Conservation (phyloP, 2,329 filamentous ascomycete genomes). For the Ophiocordyceps polyrhachis-furcata region DNA sequence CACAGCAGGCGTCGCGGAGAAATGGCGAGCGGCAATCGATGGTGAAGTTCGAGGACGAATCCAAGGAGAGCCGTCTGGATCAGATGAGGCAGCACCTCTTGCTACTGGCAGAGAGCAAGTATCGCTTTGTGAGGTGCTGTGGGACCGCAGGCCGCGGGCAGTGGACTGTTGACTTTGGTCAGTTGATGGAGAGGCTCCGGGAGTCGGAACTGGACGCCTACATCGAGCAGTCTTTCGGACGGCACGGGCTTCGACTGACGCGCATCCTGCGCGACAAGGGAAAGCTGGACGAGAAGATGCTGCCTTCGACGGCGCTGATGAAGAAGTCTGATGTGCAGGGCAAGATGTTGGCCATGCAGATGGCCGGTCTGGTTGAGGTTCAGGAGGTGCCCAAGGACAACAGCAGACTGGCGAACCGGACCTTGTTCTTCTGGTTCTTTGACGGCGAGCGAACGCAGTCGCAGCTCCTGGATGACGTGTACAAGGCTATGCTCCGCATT, state of each 20-base stretch:
- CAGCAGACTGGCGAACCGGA: constrained; percentile 61
- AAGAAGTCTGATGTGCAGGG: constrained; percentile 70
- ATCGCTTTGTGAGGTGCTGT: constrained; percentile 49
- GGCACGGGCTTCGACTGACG: constrained; percentile 61
- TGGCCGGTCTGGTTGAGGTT: constrained; percentile 70
- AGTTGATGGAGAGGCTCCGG: constrained; percentile 49
- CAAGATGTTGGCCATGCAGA: constrained; percentile 70
- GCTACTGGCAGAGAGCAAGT: constrained; percentile 49
- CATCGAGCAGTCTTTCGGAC: constrained; percentile 59
- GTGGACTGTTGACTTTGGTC: constrained; percentile 73
- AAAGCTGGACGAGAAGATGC: constrained; percentile 84
- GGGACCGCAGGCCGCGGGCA: constrained; percentile 44
- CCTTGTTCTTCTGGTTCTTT: constrained; percentile 84
- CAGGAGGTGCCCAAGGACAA: constrained; percentile 89
- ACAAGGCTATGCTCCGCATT: constrained; percentile 76
- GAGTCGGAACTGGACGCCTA: constrained; percentile 67
- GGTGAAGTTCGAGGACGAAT: constrained; percentile 33
- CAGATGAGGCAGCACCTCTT: constrained; percentile 57
- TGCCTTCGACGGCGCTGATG: constrained; percentile 66
- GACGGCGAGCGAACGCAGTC: constrained; percentile 54
- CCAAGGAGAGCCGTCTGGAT: constrained; percentile 28
- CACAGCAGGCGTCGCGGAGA: constrained; percentile 11
- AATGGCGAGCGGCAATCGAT: constrained; percentile 20
- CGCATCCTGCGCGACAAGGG: constrained; percentile 74
- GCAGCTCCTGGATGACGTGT: constrained; percentile 60